phyloP scores from a whole-genome alignment of 306 rosid species.

The Quercus agrifolia region DNA sequence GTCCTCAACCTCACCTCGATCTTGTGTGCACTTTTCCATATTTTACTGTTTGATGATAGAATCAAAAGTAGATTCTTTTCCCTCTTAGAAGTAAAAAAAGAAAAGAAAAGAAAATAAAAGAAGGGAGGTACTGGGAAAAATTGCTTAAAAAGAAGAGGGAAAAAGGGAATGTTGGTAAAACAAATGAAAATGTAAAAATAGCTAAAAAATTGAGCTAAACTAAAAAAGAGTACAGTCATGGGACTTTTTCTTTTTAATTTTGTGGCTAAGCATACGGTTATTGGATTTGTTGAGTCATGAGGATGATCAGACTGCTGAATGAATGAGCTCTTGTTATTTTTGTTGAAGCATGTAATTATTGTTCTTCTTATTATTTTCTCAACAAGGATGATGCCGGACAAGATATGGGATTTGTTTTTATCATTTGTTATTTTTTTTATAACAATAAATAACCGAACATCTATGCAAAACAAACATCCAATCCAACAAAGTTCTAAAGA shows the following conservation, averaged over 20 bases:
- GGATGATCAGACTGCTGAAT: neutral
- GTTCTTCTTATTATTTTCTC: no score
- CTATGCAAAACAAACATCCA: no score
- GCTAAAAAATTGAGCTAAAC: neutral
- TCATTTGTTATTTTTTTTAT: no score
- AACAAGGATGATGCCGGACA: no score
- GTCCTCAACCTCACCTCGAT: neutral
- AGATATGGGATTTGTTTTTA: no score
- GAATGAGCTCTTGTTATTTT: neutral
- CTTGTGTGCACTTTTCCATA: neutral
- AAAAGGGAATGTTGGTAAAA: neutral
- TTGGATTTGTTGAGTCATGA: neutral
- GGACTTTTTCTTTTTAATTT: neutral
- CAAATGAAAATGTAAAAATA: neutral
- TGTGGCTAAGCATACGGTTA: neutral
- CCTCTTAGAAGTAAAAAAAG: neutral
- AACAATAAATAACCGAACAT: no score
- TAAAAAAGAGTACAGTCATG: neutral
- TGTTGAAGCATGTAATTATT: no score
- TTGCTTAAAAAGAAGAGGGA: neutral
- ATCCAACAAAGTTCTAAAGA: no score
- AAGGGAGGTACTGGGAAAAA: neutral
- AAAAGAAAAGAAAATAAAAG: no score
- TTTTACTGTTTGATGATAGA: neutral
- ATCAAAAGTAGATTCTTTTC: neutral